Base-by-base conservation (phyloP, 192 early-diverging fungal species). In the Pilobolus umbonatus region DNA sequence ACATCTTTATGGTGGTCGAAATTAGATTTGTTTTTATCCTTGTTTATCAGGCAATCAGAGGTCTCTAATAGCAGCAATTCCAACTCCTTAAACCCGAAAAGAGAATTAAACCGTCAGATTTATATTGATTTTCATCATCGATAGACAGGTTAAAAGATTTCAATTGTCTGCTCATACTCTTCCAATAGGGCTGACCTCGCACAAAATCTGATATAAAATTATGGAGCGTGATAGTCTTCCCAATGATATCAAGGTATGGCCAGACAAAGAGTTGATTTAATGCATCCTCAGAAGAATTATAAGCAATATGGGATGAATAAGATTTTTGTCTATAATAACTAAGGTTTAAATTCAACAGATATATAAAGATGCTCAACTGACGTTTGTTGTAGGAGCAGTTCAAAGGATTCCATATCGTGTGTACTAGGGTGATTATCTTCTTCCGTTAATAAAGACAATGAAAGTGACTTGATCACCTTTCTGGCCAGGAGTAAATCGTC, bases 1-100 rank as follows among this genome's bases (percentile, higher is more conserved):
- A 43, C 22, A 12, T 28, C 55, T 21, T 57, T 57, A 11, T 57
- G 55, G 15, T 44, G 42, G 29, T 57, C 42, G 1, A 44, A 45
- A 1, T 3, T 24, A 2, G 11, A 1, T 5, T 56, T 56, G 0
- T 1, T 5, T 15, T 24, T 19, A n/a, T 17, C 28, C 3, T 3
- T 8, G 3, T 21, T 44, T 1, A 1, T 6, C 1, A 43, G 43
- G 7, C 25, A 4, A 10, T 22, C 9, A 4, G 38, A 55, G 11
- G 34, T 38, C 19, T 55, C 38, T 15, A 55, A 0, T 3, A 55
- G n/a, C 12, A 55, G 53, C 1, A 55, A 4, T 36, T 55, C 38
- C 28, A 55, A 10, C 38, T 55, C 19, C n/a, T 55, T 55, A 29
- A 55, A 9, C 1, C 38, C 38, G 28, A 36, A 40, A 55, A 55